Conservation (phyloP, 225 moss, liverwort and hornwort species). For the Bryum argenteum region DNA sequence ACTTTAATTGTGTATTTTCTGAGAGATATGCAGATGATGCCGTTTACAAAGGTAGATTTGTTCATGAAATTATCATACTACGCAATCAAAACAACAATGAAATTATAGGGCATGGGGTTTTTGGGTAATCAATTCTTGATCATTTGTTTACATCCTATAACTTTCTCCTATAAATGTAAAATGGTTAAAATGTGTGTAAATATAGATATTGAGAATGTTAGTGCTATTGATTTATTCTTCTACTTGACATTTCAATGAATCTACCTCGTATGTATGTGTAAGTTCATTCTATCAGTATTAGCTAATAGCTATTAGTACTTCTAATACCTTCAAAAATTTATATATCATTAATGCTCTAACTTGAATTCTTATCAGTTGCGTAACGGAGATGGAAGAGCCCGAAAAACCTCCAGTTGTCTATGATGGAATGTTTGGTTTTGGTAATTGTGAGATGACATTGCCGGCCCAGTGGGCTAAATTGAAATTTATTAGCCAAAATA, state of each 20-base stretch:
- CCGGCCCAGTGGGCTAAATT: not conserved
- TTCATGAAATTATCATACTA: not conserved
- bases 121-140: slow-evolving; percentile 12
- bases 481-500: not conserved
- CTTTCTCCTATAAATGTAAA: too few species aligned
- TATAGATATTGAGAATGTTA: too few species aligned
- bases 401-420: not conserved
- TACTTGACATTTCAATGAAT: too few species aligned
- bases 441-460: slow-evolving; percentile 17
- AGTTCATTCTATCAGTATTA: too few species aligned
- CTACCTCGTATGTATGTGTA: too few species aligned
- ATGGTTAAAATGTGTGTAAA: too few species aligned
- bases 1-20: not conserved
- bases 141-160: too few species aligned
- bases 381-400: not conserved
- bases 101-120: not conserved
- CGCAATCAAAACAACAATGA: fast-evolving
- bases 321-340: too few species aligned
- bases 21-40: not conserved
- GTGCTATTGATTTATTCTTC: too few species aligned
- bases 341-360: not conserved
- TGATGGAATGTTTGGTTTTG: slow-evolving; percentile 19
- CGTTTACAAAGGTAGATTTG: not conserved
- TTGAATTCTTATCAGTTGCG: not conserved
- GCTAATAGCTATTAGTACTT: too few species aligned